Evolutionary conservation across 768 basidiomycete species (phyloP).

Genomic region (Amanita fuliginea): DNA sequence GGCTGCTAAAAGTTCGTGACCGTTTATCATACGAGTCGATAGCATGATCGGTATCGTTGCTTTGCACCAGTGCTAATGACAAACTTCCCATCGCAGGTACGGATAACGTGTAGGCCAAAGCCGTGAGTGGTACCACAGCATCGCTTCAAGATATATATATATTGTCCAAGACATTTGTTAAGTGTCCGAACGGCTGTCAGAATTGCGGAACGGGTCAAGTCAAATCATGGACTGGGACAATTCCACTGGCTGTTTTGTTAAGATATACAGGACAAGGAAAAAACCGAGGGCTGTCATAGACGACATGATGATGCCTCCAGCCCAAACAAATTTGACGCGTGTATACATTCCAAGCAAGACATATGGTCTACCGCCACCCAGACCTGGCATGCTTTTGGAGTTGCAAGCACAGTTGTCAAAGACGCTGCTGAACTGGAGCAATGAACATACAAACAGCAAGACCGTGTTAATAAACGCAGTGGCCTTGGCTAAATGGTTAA

Average conservation of each 20-base stretch:
- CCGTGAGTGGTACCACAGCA: too few species aligned
- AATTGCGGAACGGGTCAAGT: too few species aligned
- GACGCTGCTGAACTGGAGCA: constrained; percentile 23
- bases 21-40: too few species aligned
- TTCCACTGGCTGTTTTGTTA: neutral
- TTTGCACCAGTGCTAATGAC: too few species aligned
- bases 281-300: neutral
- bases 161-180: too few species aligned
- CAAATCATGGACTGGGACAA: too few species aligned
- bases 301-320: neutral
- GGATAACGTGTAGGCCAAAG: too few species aligned
- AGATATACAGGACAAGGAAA: neutral
- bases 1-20: too few species aligned
- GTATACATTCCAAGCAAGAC: constrained; percentile 14
- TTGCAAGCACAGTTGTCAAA: constrained; percentile 24
- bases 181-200: too few species aligned
- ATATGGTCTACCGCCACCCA: constrained; percentile 10
- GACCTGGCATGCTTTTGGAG: constrained; percentile 19
- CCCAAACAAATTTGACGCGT: neutral
- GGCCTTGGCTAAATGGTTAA: constrained; percentile 19
- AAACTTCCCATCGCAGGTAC: too few species aligned
- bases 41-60: too few species aligned
- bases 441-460: constrained; percentile 18
- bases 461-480: constrained; percentile 19
- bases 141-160: too few species aligned